These are phyloP conservation scores for Striga asiatica DNA, from an alignment of 257 asterid species.

Conservation along the genomic window DNA sequence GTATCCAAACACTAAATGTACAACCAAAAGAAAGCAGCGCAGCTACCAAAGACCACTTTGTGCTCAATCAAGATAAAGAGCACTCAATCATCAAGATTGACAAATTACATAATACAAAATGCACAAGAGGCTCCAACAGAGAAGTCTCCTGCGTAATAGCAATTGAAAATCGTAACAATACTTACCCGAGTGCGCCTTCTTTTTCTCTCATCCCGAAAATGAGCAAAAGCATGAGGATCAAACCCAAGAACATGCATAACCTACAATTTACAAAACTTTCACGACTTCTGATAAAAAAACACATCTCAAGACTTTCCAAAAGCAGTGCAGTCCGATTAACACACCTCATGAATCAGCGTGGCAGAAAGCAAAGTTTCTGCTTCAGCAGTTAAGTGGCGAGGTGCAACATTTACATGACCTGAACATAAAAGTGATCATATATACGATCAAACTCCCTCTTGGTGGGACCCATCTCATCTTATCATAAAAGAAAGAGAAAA, in stretches of 20 bases:
- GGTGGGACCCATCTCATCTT: background rate
- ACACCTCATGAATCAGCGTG: slow-evolving; percentile 80
- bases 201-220: slow-evolving; percentile 91
- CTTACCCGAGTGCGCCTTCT: slow-evolving; percentile 70
- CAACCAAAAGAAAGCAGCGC: too few relatives aligned
- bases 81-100: too few relatives aligned
- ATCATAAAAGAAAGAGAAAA: background rate
- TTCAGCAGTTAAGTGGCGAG: slow-evolving; percentile 97
- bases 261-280: slow-evolving; percentile 21
- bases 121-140: too few relatives aligned
- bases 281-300: slow-evolving; percentile 10
- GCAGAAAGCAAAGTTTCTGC: slow-evolving; percentile 92
- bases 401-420: slow-evolving; percentile 99
- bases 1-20: too few relatives aligned
- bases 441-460: background rate
- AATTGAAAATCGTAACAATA: background rate
- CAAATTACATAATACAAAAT: too few relatives aligned
- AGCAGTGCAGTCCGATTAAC: slow-evolving; percentile 10
- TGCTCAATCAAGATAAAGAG: too few relatives aligned
- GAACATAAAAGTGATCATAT: slow-evolving; percentile 14
- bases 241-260: slow-evolving; percentile 96
- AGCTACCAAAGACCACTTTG: too few relatives aligned
- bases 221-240: slow-evolving; percentile 95
- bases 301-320: background rate
- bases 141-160: background rate